Evolutionary conservation across 495 filamentous ascomycete species (phyloP), one percentile per base, ranked within the genome.

Genomic region (Aspergillus baeticus): DNA sequence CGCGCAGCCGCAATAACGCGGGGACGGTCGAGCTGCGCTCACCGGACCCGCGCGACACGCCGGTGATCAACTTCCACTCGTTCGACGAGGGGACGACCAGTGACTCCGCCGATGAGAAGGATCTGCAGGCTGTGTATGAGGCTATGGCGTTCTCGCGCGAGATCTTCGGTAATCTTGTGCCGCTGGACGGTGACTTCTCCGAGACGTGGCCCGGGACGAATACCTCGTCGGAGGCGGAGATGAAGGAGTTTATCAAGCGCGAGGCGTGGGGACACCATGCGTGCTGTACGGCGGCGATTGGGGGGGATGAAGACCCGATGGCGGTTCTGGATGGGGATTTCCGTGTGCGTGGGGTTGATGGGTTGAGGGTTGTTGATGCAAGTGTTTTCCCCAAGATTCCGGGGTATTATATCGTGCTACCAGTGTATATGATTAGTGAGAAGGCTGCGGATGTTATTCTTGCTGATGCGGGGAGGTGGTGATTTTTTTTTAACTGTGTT

Each of bases 381-480:
- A 77, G 71, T 20, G 81, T 82, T 1, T 85, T 77, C 50, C 83
- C 83, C n/a, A 63, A 69, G 23, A 83, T 82, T 44, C 82, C 81
- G 23, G 85, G 85, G 2, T 78, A 77, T 29, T 87, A 84, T 54
- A 80, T 81, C 23, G 73, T 72, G 18, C 64, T 81, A 31, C 77
- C 84, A 13, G 83, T 81, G 0, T 86, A 83, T 60, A 84, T 86
- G 76, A 63, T 87, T 17, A 75, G 71, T n/a, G 80, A 83, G 64
- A 87, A 87, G 77, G 85, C 84, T 2, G 75, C 82, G 0, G 84
- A 82, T 58, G 81, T 80, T 23, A 83, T 86, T 45, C 36, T 82
- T 21, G 45, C 33, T 31, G 55, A 54, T 52, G 48, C 41, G 11
- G 38, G 38, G 38, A 41, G 38, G 11, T 41, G 38, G 38, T 41